Base-by-base conservation (phyloP, 2,329 filamentous ascomycete species). In the Diplodia mutila region DNA sequence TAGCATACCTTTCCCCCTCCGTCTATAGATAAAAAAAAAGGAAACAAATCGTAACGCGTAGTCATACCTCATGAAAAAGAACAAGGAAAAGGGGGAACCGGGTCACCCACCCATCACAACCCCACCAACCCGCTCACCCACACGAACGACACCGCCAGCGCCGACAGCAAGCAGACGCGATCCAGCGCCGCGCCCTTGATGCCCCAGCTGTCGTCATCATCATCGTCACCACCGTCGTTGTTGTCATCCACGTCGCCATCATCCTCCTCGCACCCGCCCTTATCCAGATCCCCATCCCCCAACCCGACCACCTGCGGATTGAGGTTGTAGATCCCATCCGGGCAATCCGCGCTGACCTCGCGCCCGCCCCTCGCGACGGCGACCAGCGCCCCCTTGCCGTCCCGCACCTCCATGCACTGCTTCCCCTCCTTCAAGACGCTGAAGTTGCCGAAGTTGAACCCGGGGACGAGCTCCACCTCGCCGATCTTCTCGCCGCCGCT, bases 311-410 rank as follows among this genome's bases (percentile, higher is more conserved):
- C 27, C 59, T 63, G 59, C 4, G 59, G 59, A 11, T 63, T 63
- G 1, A 63, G 59, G 29, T 63, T 63, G 46, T 37, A 63, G 9
- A 63, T 63, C 5, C 59, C 59, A n/a, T 63, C 59, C 2, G 59
- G 59, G 3, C 59, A 63, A 12, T 63, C 46, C 0, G 2, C 25
- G 1, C 42, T 34, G 5, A 63, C 42, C 9, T 51, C 29, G 18
- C 46, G 3, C 4, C 59, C 46, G 11, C 59, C 59, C 12, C n/a
- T 23, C 27, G 59, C 59, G 4, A 63, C 59, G 4, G 34, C 11
- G 2, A 63, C 42, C 4, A 63, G 11, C 2, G 5, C 6, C 2
- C 59, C 46, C 5, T 37, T 12, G 0, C 6, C 12, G 4, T 63
- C 46, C 14, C 42, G 3, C 8, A 63, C 42, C 46, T 63, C 59